These are phyloP conservation scores for Trichoderma atrobrunneum DNA, from an alignment of 2,329 filamentous ascomycete species.

Conservation along the genomic window DNA sequence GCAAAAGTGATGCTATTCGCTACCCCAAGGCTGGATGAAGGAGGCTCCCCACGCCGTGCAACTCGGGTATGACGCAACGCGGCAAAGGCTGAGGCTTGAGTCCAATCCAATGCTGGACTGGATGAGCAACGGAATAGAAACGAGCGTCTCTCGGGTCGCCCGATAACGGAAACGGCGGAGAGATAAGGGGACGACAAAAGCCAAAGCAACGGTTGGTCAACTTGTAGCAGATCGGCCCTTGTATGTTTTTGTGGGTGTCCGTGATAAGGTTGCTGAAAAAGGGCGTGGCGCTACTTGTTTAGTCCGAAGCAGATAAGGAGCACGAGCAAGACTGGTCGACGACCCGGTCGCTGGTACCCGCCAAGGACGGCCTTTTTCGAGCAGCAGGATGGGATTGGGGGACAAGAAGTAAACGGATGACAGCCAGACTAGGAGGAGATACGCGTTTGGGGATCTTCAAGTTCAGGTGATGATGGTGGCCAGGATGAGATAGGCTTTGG, in stretches of 20 bases:
- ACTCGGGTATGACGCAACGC: conserved; percentile 15
- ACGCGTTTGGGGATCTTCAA: conserved; percentile 35
- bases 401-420: conserved; percentile 12
- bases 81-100: neutral
- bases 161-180: conserved; percentile 19
- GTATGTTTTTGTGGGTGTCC: conserved; percentile 14
- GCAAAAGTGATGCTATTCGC: conserved; percentile 14
- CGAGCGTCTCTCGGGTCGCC: neutral
- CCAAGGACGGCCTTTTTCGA: neutral
- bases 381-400: conserved; percentile 1
- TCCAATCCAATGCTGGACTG: neutral
- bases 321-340: conserved; percentile 16
- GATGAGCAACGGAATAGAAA: neutral
- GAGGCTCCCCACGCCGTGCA: conserved; percentile 10
- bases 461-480: conserved; percentile 52
- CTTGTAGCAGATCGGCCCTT: conserved; percentile 15
- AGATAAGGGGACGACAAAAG: conserved; percentile 16
- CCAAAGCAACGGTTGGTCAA: conserved; percentile 11
- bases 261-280: conserved; percentile 19
- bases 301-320: conserved; percentile 18
- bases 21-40: neutral
- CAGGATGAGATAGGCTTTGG: conserved; percentile 56
- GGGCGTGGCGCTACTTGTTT: conserved; percentile 17
- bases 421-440: neutral
- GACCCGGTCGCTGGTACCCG: conserved; percentile 19